Evolutionary conservation across 257 asterid genomes (phyloP).

Genomic region (Ehretia macrophylla): DNA sequence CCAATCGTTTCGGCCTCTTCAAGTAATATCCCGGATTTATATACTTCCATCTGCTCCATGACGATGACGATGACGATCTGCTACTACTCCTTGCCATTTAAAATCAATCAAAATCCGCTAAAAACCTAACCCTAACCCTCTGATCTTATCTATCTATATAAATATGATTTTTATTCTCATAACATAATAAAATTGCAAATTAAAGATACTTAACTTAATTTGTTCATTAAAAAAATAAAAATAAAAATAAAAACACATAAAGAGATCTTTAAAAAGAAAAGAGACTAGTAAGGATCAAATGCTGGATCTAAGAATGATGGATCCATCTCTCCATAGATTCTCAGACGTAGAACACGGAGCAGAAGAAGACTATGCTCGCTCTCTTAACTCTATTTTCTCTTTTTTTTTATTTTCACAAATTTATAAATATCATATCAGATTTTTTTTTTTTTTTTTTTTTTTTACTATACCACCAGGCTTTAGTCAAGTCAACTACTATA

Average conservation of each 20-base stretch:
- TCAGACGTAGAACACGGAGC: neutral
- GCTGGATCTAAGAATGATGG: too few relatives aligned
- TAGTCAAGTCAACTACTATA: too few relatives aligned
- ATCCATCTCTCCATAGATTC: too few relatives aligned
- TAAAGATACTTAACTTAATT: too few relatives aligned
- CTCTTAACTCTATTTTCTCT: neutral
- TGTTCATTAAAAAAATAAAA: too few relatives aligned
- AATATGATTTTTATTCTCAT: neutral
- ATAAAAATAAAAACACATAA: too few relatives aligned
- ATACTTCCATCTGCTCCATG: constrained; percentile 55
- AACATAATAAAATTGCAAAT: neutral
- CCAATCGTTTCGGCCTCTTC: constrained; percentile 91
- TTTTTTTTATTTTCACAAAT: too few relatives aligned
- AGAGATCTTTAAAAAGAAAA: too few relatives aligned
- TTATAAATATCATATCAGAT: too few relatives aligned
- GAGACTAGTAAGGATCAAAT: too few relatives aligned
- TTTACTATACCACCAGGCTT: too few relatives aligned
- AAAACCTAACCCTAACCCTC: neutral
- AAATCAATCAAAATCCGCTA: neutral
- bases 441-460: too few relatives aligned
- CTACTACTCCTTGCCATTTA: constrained; percentile 75
- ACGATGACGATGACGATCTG: constrained; percentile 56
- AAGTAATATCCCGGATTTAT: constrained; percentile 83
- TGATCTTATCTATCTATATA: neutral
- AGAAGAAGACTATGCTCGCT: neutral